Percentiles rank a stretch among this genome's conserved stretches.
phyloP scores from a whole-genome alignment of 108 stramenopile species.

The Seminavis robusta region DNA sequence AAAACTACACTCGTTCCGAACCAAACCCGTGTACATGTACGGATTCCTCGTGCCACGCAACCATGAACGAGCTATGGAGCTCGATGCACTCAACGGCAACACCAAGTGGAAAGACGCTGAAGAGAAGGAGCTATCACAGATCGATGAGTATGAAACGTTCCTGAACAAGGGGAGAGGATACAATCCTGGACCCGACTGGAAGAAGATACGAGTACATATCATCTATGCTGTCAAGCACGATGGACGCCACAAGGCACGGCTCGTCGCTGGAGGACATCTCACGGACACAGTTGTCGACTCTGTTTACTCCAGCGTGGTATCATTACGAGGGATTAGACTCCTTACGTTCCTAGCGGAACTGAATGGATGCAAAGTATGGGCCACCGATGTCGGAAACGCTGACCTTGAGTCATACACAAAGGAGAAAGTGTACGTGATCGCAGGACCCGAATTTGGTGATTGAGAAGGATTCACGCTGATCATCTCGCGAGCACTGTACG shows the following conservation, averaged over 20 bases:
- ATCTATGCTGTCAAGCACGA: conserved; percentile 40
- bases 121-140: conserved; percentile 5
- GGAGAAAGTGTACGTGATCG: conserved; percentile 28
- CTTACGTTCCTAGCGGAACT: conserved; percentile 8
- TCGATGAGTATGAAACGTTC: conserved; percentile 22
- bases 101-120: conserved; percentile 31
- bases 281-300: conserved; percentile 5
- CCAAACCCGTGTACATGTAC: conserved; percentile 13
- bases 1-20: too few species aligned
- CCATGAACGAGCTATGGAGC: conserved; percentile 12
- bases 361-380: conserved; percentile 12
- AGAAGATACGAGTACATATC: conserved; percentile 23
- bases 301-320: conserved; percentile 35
- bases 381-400: conserved; percentile 13
- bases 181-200: conserved; percentile 13
- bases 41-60: conserved; percentile 18
- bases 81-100: conserved; percentile 35
- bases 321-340: conserved; percentile 1
- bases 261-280: conserved; percentile 20
- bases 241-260: conserved; percentile 15
- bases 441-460: conserved; percentile 35
- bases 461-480: conserved; percentile 13
- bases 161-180: too few species aligned
- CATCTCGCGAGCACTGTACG: conserved; percentile 32
- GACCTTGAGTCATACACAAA: conserved; percentile 14